Evolutionary conservation across 139 green algal genomes (phyloP), one percentile per base, ranked within the genome.

Genomic region (Chlamydomonas applanata): DNA sequence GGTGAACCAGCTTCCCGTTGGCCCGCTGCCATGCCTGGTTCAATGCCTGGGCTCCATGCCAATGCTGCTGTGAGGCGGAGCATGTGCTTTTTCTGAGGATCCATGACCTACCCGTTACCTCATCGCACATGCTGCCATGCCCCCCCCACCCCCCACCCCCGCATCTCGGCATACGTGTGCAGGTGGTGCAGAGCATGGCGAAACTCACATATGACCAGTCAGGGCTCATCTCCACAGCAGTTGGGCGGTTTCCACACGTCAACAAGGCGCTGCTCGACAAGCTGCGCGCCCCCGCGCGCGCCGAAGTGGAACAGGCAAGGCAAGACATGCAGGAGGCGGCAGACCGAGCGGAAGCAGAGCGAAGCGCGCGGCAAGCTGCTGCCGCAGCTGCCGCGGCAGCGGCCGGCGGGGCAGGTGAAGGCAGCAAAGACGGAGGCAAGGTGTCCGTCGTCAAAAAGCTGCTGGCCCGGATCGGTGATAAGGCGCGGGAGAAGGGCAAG

Each of bases 161-260:
- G n/a, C n/a, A n/a, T n/a, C n/a, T n/a, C n/a, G n/a, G 35, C 59
- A 66, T 25, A 66, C 59, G 32, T 73, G 45, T 49, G 40, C 56
- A 76, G 54, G 71, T 76, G 35, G 62, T 79, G 36, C 74, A 79
- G 64, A 65, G 14, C 53, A 86, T 89, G 79, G 87, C 85, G 0
- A 83, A 86, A 17, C 86, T 92, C 72, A 88, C 82, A 0, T 90
- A 88, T 71, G 88, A 93, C 73, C 64, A 59, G 54, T 74, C 25
- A 59, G 79, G 85, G 24, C 79, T 94, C 30, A 64, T 93, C 33
- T 65, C 82, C n/a, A 72, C 79, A 19, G 87, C 87, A 0, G 14
- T 27, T 33, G 19, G 7, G 24, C 27, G 33, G 25, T 76, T 76
- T 36, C 27, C 27, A 1, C 57, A 76, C 40, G 27, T 76, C 17